Percentiles rank a stretch among this genome's conserved stretches.
These are phyloP conservation scores for Cynara cardunculus DNA, from an alignment of 129 eudicot species.

Conservation along the genomic window DNA sequence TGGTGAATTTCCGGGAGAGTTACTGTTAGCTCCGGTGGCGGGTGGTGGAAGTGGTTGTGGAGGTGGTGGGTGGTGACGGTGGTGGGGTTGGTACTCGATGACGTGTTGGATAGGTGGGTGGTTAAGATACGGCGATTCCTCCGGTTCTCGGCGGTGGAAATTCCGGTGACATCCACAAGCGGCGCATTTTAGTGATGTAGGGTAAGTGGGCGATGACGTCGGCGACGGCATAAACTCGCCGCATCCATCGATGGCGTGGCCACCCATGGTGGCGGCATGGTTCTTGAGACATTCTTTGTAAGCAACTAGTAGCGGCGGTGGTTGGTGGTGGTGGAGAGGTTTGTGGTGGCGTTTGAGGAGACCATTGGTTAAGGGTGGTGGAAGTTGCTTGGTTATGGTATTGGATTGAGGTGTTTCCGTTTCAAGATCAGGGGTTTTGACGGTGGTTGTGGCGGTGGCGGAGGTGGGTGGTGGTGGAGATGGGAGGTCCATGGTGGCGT, in stretches of 20 bases:
- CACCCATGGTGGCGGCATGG: conserved; percentile 43
- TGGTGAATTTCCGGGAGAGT: conserved; percentile 27
- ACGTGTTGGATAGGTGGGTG: conserved; percentile 34
- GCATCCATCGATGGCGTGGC: conserved; percentile 39
- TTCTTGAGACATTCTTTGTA: conserved; percentile 87
- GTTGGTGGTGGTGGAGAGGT: conserved; percentile 36
- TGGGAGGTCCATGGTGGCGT: conserved; percentile 30
- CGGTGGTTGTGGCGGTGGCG: conserved; percentile 25
- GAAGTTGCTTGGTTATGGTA: conserved; percentile 20
- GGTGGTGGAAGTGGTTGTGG: conserved; percentile 23
- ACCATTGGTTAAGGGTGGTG: conserved; percentile 52
- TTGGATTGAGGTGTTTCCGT: conserved; percentile 42
- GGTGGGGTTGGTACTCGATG: conserved; percentile 66
- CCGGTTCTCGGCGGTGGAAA: conserved; percentile 96
- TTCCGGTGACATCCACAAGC: conserved; percentile 73
- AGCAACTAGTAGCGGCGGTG: conserved; percentile 29
- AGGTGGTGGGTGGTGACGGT: conserved; percentile 75
- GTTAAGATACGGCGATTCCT: conserved; percentile 30
- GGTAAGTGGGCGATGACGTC: conserved; percentile 23
- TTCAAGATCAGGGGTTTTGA: conserved; percentile 62
- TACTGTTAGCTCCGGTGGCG: not conserved
- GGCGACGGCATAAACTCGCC: conserved; percentile 40
- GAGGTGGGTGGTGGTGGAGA: conserved; percentile 28
- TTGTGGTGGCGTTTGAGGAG: conserved; percentile 51
- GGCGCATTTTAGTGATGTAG: conserved; percentile 41